phyloP scores from a whole-genome alignment of 1,284 basidiomycete genomes.

The Malassezia nana region DNA sequence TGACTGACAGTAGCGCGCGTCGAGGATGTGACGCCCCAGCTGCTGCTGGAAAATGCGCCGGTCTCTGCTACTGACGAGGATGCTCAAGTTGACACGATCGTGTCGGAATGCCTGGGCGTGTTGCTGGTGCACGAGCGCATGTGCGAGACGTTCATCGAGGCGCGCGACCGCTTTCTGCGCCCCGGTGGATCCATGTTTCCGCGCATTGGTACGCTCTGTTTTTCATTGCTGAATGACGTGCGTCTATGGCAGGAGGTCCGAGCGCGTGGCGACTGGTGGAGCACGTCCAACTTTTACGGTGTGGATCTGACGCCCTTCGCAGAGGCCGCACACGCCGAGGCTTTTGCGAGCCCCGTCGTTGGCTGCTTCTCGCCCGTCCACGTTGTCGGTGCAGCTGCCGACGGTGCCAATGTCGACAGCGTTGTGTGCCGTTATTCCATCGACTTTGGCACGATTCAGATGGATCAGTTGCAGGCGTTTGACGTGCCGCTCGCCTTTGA shows the following conservation, averaged over 20 bases:
- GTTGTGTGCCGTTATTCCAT: constrained; percentile 24
- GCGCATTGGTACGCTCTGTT: constrained; percentile 51
- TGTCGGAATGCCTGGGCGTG: constrained; percentile 54
- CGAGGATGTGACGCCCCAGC: constrained; percentile 33
- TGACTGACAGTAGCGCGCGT: constrained; percentile 22
- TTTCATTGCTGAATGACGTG: constrained; percentile 52
- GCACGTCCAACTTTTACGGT: constrained; percentile 34
- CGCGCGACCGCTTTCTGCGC: constrained; percentile 51
- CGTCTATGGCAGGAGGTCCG: constrained; percentile 50
- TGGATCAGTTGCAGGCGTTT: constrained; percentile 30
- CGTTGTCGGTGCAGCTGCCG: constrained; percentile 26
- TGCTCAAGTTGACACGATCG: constrained; percentile 52
- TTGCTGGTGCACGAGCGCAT: constrained; percentile 53
- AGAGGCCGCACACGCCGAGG: constrained; percentile 29
- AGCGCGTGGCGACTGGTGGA: constrained; percentile 17
- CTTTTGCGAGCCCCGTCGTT: constrained; percentile 36
- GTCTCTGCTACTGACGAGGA: background rate
- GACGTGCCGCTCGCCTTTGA: constrained; percentile 34
- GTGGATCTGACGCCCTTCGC: constrained; percentile 40
- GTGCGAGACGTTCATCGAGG: constrained; percentile 53
- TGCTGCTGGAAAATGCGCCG: constrained; percentile 2
- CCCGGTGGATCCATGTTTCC: constrained; percentile 52
- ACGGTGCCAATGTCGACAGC: constrained; percentile 9
- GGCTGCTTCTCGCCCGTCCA: constrained; percentile 35
- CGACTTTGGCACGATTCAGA: constrained; percentile 33